Conservation (phyloP, 2,329 filamentous ascomycete species). For the Bertia moriformis region DNA sequence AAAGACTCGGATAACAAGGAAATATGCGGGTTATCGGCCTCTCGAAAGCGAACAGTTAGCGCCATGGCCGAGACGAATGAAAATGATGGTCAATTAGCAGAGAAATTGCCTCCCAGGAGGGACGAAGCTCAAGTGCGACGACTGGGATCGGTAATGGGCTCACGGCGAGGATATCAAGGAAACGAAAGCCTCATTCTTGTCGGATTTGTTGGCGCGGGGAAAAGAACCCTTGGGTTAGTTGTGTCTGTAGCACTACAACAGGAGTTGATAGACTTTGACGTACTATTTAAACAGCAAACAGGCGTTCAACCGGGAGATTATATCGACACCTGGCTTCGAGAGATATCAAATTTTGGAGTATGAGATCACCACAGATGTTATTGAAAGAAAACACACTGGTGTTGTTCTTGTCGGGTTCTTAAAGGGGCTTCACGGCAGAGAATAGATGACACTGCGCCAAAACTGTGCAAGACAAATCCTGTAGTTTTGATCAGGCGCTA, state of each 20-base stretch:
- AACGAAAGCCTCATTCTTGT: not conserved
- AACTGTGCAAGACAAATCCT: not conserved
- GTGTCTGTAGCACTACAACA: not conserved
- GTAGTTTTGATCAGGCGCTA: not conserved
- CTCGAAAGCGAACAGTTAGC: too few species aligned
- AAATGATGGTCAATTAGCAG: too few species aligned
- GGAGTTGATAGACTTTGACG: not conserved
- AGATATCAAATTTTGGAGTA: not conserved
- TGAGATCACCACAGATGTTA: not conserved
- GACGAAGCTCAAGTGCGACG: too few species aligned
- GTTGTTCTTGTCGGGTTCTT: not conserved
- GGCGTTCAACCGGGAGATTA: not conserved
- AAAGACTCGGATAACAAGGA: too few species aligned
- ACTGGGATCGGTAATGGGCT: too few species aligned
- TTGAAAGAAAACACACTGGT: not conserved
- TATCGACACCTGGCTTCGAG: not conserved
- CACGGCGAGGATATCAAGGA: not conserved
- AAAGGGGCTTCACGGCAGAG: not conserved
- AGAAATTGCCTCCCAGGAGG: too few species aligned
- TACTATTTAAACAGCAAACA: not conserved
- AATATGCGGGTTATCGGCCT: too few species aligned
- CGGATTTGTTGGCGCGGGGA: not conserved
- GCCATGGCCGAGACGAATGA: too few species aligned
- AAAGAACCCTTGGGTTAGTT: not conserved
- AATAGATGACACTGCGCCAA: not conserved